Evolutionary conservation across 192 early-diverging fungal genomes (phyloP), one percentile per base, ranked within the genome.

Genomic region (Chytriomyces sp.): DNA sequence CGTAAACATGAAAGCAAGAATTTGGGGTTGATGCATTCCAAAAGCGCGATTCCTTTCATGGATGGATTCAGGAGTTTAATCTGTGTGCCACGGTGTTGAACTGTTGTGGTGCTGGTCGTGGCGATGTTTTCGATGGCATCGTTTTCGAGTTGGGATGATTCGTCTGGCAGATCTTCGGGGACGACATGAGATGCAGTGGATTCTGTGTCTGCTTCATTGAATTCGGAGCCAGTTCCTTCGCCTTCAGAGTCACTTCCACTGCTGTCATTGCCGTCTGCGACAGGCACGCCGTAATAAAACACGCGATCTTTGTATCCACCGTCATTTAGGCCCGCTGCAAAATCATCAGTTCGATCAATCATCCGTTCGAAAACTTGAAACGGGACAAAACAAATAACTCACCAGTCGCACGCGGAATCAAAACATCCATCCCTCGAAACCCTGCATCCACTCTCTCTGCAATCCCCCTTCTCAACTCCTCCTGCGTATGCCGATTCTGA

Each of bases 1-100:
- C 93, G 85, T 23, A 69, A 80, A 76, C 95, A 97, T 18, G 89
- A 87, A 6, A 94, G 89, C 0, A 87, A 62, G 9, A 95, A 48
- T 61, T 83, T 89, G 9, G 96, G 87, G 5, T 84, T 83, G 3
- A 82, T 81, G 80, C 91, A 92, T 71, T 90, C 82, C 6, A 94
- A 73, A 6, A 96, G 75, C 0, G 92, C 83, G 11, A 97, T 88
- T 71, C 89, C 87, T n/a, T 86, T 84, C 9, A 95, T 64, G 5
- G 82, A 63, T 0, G 87, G 76, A 18, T 90, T 80, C 0, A 89
- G 86, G 64, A 97, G 82, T 7, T 92, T 85, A 50, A 95, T 88
- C 62, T 93, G 91, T 11, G 89, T 93, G n/a, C 94, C 95, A 13
- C 87, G 82, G n/a, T 87, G 88, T 13, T 71, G 13, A 48, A 76